Evolutionary conservation across 305 asterid genomes (phyloP), one percentile per base, ranked within the genome.

Genomic region (Solanum hybrid): DNA sequence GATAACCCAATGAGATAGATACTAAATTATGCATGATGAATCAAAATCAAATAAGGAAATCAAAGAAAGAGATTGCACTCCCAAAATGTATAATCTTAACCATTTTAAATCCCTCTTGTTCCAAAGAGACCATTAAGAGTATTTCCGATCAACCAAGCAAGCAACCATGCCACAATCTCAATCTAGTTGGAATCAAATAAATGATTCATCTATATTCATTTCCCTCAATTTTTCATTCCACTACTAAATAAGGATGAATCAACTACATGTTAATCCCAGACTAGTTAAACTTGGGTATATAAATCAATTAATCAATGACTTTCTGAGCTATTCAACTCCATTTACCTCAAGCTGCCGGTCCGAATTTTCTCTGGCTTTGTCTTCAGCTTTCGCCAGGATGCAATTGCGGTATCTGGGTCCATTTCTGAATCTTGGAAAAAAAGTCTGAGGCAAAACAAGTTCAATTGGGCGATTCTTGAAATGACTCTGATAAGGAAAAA

Each of bases 341-440:
- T 26, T 9, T 51, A 85, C 88, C 88, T 84, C 88, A 83, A 82
- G 72, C 86, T 38, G 65, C 33, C 33, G 86, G 15, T 41, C 88
- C 10, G 75, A 45, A 10, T 31, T 22, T 31, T 57, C 77, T 29
- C 78, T 85, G 31, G 88, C 45, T 85, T 85, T 57, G 32, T 85
- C 77, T 22, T 85, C 88, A 27, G 88, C 88, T 85, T 85, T 85
- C 13, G 77, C 88, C 13, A 57, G 77, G n/a, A 85, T 22, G 45
- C 77, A 57, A 57, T 57, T 31, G 77, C 88, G 88, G 88, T 51
- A 85, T 85, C 41, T 85, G 45, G 88, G 45, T 85, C 77, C 77
- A 57, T 85, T 75, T 51, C 45, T 85, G 45, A 85, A 57, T 85
- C 45, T 57, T 57, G 77, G 68, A 57, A 32, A 32, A 61, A 20